Conservation (phyloP, 805 yeast species). For the Nakazawaea anatomiae region DNA sequence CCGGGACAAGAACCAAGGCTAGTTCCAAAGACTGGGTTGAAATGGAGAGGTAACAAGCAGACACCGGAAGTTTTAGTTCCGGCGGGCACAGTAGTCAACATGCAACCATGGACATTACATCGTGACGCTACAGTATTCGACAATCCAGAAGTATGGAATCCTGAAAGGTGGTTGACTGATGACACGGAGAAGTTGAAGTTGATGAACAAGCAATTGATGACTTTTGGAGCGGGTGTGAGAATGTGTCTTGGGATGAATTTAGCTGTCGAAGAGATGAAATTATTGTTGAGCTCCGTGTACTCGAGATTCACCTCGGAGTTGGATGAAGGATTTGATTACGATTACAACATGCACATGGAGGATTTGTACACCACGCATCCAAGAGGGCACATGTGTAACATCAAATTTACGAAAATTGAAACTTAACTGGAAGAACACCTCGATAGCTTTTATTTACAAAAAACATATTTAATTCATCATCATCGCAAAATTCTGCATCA, state of each 20-base stretch:
- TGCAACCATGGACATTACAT: conserved; percentile 55
- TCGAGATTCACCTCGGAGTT: conserved; percentile 28
- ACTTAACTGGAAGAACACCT: not conserved
- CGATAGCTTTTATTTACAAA: no score
- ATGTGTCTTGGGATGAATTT: conserved; percentile 65
- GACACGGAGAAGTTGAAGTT: conserved; percentile 25
- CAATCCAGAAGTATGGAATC: conserved; percentile 39
- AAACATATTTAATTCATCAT: no score
- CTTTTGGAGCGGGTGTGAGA: conserved; percentile 60
- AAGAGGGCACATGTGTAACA: conserved; percentile 7
- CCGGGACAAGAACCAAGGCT: conserved; percentile 61
- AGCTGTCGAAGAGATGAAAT: conserved; percentile 54
- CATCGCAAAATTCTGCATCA: no score
- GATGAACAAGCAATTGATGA: conserved; percentile 46
- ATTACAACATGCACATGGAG: conserved; percentile 12
- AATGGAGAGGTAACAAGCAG: conserved; percentile 7
- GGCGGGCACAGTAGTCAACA: conserved; percentile 43
- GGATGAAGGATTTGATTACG: conserved; percentile 8
- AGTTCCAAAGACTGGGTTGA: conserved; percentile 21
- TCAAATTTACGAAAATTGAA: not conserved
- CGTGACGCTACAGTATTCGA: conserved; percentile 35
- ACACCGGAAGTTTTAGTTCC: conserved; percentile 28
- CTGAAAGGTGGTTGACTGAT: conserved; percentile 48
- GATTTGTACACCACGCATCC: conserved; percentile 11
- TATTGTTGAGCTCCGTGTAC: conserved; percentile 44